phyloP scores from a whole-genome alignment of 306 rosid species.

The Ziziphus jujuba region DNA sequence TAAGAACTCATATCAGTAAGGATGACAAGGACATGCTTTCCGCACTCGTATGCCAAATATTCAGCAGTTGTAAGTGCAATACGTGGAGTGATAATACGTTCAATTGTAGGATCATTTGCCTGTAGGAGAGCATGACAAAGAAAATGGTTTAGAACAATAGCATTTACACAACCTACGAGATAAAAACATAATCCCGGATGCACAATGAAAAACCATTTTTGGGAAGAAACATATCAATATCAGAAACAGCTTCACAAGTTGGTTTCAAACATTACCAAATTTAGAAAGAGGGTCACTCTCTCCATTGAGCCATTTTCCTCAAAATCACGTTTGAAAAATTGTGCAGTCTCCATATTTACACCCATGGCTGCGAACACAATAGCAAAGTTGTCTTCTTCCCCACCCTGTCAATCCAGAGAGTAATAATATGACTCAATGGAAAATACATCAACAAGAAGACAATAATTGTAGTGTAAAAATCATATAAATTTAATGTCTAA shows the following conservation, averaged over 20 bases:
- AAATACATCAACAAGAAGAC: background rate
- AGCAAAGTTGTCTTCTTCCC: conserved; percentile 92
- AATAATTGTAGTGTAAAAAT: too few species aligned
- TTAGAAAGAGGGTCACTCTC: conserved; percentile 98
- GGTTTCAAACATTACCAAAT: conserved; percentile 61
- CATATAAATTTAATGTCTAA: too few species aligned
- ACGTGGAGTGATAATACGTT: conserved; percentile 99
- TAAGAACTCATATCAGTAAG: conserved; percentile 99
- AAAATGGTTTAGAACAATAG: conserved; percentile 17
- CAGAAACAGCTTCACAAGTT: conserved; percentile 2
- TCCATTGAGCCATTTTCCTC: conserved; percentile 99
- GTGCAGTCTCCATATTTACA: conserved; percentile 99
- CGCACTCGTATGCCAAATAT: conserved; percentile 97
- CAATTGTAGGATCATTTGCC: conserved; percentile 99
- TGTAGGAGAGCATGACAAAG: conserved; percentile 38
- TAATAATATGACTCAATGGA: conserved; percentile 11
- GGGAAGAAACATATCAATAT: conserved; percentile 2
- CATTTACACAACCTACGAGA: conserved; percentile 6
- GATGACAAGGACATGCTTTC: conserved; percentile 99
- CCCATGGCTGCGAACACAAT: conserved; percentile 99
- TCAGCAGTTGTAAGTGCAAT: conserved; percentile 99
- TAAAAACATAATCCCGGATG: background rate
- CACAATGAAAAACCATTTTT: background rate
- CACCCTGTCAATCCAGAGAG: conserved; percentile 51
- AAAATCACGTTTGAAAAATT: conserved; percentile 97